Base-by-base conservation (phyloP, 2,329 filamentous ascomycete species). In the Lachnellula hyalina region DNA sequence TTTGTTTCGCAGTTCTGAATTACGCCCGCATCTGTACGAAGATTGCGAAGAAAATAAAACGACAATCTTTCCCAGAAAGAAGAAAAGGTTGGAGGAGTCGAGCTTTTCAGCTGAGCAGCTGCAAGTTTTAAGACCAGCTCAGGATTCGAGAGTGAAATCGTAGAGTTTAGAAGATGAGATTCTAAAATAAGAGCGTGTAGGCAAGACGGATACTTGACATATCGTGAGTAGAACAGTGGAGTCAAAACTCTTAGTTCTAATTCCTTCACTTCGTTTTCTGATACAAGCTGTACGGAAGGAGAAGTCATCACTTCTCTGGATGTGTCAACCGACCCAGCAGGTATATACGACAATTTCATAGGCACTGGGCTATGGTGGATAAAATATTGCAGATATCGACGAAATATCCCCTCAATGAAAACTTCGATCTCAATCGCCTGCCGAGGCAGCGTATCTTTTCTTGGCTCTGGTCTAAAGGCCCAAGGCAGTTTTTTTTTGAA, bases 211-310 rank as follows among this genome's bases (percentile, higher is more conserved):
- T 89, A 87, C 59, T 80, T 76, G 0, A 84, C 75, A 47, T 89
- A 83, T 28, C 84, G 78, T 12, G 80, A 77, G 71, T 90, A 90
- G 65, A 90, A 90, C 0, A 72, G 74, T 0, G 86, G 85, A 0
- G 82, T 85, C 19, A 86, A 68, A 4, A 89, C 72, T 51, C 77
- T 78, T 47, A 89, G 71, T 44, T 80, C 78, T 5, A 87, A 49
- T 68, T 56, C 41, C 21, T 75, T 70, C 2, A 57, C 56, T 2
- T 51, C 50, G 2, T 56, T 40, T 2, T 56, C 49, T 12, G 47
- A 51, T 0, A 61, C 51, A 2, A 62, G 50, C 11, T 56, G 51
- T 14, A 68, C 67, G 2, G 61, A 49, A 5, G 64, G 55, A 4
- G 74, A 77, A 19, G 59, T 61, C 58, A 77, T 73, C 25, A 70